Conservation (phyloP, 2,329 filamentous ascomycete genomes). For the Geosmithia putterillii region DNA sequence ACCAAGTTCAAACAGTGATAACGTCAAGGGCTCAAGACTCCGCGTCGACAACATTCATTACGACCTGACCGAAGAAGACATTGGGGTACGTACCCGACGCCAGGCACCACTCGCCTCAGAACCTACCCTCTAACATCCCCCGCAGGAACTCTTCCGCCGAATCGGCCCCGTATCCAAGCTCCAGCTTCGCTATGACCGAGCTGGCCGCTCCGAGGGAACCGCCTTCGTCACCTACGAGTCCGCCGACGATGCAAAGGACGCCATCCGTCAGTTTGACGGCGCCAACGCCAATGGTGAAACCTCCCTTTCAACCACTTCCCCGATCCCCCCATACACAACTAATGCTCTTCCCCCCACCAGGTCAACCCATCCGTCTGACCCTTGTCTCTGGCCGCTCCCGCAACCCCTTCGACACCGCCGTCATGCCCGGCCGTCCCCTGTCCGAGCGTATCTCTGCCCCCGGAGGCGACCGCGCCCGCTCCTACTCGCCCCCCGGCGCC, state of each 20-base stretch:
- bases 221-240: slow-evolving; percentile 73
- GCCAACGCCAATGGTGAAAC: slow-evolving; percentile 71
- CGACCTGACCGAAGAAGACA: slow-evolving; percentile 73
- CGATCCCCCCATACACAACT: neutral
- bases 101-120: neutral
- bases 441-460: slow-evolving; percentile 48
- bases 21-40: slow-evolving; percentile 53
- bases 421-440: slow-evolving; percentile 42
- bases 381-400: slow-evolving; percentile 22
- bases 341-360: slow-evolving; percentile 21
- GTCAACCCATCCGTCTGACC: slow-evolving; percentile 64
- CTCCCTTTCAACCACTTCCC: neutral
- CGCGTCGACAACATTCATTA: slow-evolving; percentile 88
- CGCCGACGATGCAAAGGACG: slow-evolving; percentile 57
- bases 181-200: slow-evolving; percentile 71
- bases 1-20: neutral
- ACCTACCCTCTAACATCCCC: neutral
- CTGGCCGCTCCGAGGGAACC: slow-evolving; percentile 74
- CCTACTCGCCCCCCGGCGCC: slow-evolving; percentile 33
- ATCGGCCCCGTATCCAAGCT: slow-evolving; percentile 63
- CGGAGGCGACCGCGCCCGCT: slow-evolving; percentile 46
- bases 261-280: slow-evolving; percentile 72
- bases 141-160: slow-evolving; percentile 64
- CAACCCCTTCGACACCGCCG: slow-evolving; percentile 44
- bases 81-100: slow-evolving; percentile 45